Base-by-base conservation (phyloP, 257 asterid genomes). In the Handroanthus guayacan region DNA sequence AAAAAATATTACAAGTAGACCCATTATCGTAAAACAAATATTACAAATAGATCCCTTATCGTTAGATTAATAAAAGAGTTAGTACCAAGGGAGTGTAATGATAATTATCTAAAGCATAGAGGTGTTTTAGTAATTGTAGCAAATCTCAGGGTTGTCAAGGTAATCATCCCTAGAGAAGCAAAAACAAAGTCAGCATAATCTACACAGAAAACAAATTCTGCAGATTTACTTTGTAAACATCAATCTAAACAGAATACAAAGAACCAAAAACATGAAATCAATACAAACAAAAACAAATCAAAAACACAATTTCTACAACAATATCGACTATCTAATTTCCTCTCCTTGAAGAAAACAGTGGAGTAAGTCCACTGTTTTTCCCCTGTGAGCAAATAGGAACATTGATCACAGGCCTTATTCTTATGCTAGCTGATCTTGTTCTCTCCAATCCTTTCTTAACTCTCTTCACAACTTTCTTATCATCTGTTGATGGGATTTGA, bases 321-420 rank as follows among this genome's bases (percentile, higher is more conserved):
- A 47, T 12, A 9, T 69, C 51, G 72, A 31, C 71, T 70, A 16
- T 66, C 81, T 50, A 56, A 31, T 81, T 81, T 25, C 85, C 84
- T 77, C 82, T 87, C 88, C 85, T 91, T 18, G 82, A 38, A 3
- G 97, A 78, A 76, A 88, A 86, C 69, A 87, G 67, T 25, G 96
- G 97, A 31, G 96, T 94, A 75, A 86, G 70, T 2, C 84, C 80
- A 74, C 77, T 74, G 80, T 37, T 84, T 58, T 83, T 89, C 34
- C 80, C 91, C 14, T 86, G 92, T 12, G 90, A 72, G 78, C 97
- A 90, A 74, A 91, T 85, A 13, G 97, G 97, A 51, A 94, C 90
- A 82, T 94, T 90, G 14, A 94, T 78, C 81, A 94, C 82, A 11
- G 98, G 98, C 83, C 97, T 82, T 25, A 90, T 84, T 69, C 89